Evolutionary conservation across 768 basidiomycete species (phyloP).

Genomic region (Tylopilus intermedius): DNA sequence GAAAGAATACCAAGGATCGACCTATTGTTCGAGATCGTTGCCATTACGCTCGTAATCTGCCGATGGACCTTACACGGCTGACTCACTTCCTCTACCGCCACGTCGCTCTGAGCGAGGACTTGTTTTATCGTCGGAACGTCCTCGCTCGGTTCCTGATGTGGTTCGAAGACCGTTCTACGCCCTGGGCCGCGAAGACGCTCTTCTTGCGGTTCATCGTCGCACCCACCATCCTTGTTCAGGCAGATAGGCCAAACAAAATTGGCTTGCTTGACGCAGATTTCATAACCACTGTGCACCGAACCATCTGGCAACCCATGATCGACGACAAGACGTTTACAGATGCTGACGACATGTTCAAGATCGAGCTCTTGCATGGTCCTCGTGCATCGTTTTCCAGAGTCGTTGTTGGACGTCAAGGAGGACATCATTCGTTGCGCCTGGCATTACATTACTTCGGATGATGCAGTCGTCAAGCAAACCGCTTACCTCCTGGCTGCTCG

Average conservation of each 20-base stretch:
- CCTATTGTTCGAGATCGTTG: conserved; percentile 82
- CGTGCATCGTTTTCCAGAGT: conserved; percentile 74
- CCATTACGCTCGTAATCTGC: conserved; percentile 75
- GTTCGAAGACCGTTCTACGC: conserved; percentile 61
- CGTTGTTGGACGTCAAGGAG: conserved; percentile 80
- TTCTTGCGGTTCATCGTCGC: conserved; percentile 82
- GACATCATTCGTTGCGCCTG: conserved; percentile 93
- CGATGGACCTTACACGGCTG: conserved; percentile 74
- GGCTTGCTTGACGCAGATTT: conserved; percentile 70
- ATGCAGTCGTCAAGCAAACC: conserved; percentile 88
- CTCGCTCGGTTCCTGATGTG: conserved; percentile 81
- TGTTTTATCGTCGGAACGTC: conserved; percentile 73
- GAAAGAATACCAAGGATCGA: conserved; percentile 75
- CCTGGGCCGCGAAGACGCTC: conserved; percentile 73
- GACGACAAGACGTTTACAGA: conserved; percentile 47
- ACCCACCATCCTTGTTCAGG: conserved; percentile 78
- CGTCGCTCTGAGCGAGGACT: conserved; percentile 68
- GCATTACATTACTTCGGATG: conserved; percentile 81
- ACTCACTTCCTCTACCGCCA: conserved; percentile 84
- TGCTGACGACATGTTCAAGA: conserved; percentile 79
- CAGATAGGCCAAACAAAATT: conserved; percentile 49
- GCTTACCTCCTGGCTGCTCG: conserved; percentile 86
- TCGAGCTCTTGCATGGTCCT: conserved; percentile 86
- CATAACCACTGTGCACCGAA: conserved; percentile 60
- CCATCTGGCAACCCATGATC: conserved; percentile 79